Evolutionary conservation across 495 filamentous ascomycete species (phyloP).

Genomic region (Penicillium canescens): DNA sequence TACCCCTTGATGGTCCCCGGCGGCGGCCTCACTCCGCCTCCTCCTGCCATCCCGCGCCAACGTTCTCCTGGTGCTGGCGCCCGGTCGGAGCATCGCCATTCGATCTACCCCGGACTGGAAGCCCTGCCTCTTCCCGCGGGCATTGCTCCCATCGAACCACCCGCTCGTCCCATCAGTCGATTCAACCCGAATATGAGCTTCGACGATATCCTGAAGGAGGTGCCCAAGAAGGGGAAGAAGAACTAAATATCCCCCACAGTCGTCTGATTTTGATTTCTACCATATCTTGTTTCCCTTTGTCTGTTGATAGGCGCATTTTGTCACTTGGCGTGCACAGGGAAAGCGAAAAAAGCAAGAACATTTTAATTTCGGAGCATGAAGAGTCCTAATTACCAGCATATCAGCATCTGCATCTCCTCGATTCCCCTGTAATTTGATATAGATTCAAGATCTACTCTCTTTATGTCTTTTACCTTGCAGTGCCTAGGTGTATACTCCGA

Average conservation of each 20-base stretch:
- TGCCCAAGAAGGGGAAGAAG: conserved; percentile 44
- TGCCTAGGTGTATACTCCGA: no score
- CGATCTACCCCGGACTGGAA: conserved; percentile 51
- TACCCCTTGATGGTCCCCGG: conserved; percentile 30
- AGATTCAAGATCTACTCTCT: conserved; percentile 3
- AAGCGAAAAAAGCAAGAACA: conserved; percentile 22
- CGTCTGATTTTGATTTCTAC: neutral
- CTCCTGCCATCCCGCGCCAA: conserved; percentile 43
- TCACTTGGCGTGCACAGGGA: conserved; percentile 30
- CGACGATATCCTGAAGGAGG: conserved; percentile 51
- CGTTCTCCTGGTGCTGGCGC: conserved; percentile 37
- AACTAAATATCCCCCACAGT: conserved; percentile 23
- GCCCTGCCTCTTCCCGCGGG: conserved; percentile 52
- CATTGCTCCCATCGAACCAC: conserved; percentile 48
- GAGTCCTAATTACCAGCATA: conserved; percentile 26
- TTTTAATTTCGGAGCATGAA: conserved; percentile 27
- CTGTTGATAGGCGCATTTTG: conserved; percentile 36
- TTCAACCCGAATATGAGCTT: conserved; percentile 56
- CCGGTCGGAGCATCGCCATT: conserved; percentile 39
- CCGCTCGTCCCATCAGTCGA: conserved; percentile 36
- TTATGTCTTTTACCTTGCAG: no score
- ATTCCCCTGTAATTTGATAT: no score
- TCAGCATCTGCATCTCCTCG: conserved; percentile 23
- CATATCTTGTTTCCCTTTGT: conserved; percentile 10
- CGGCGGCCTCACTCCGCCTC: conserved; percentile 33